Percentiles rank a stretch among this genome's conserved stretches.
These are phyloP conservation scores for Aspergillus ustus DNA, from an alignment of 2,329 filamentous ascomycete species.

Conservation along the genomic window DNA sequence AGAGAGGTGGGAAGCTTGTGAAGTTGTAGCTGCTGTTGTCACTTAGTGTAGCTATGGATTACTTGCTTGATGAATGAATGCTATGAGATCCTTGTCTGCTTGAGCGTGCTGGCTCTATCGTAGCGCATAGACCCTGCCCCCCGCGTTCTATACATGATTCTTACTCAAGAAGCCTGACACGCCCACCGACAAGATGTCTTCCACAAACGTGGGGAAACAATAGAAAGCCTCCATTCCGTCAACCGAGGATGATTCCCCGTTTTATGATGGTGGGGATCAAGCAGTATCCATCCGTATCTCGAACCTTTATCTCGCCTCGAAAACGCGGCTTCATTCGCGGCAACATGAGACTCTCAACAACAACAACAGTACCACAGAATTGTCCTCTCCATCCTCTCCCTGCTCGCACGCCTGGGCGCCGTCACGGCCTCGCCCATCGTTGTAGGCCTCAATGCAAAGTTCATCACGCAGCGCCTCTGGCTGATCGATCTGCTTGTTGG, in stretches of 20 bases:
- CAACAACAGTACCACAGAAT: neutral
- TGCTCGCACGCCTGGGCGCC: slow-evolving; percentile 4
- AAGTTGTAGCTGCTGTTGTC: neutral
- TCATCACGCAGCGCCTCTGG: slow-evolving; percentile 7
- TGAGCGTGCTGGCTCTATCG: neutral
- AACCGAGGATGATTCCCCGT: neutral
- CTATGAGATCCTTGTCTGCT: neutral
- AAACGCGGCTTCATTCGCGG: neutral
- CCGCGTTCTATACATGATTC: neutral
- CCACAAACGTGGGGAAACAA: neutral
- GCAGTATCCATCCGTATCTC: neutral
- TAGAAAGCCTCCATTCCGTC: neutral
- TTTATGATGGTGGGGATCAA: too few species aligned
- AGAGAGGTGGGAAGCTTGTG: slow-evolving; percentile 12
- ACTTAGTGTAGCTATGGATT: neutral
- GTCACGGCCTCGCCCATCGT: neutral
- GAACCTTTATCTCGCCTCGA: neutral
- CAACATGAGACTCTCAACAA: neutral
- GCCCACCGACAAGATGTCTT: neutral
- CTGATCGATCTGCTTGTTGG: neutral
- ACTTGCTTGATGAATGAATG: neutral
- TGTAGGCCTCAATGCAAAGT: slow-evolving; percentile 3
- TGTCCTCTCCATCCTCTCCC: neutral
- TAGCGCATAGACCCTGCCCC: neutral
- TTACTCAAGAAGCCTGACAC: neutral